Percentiles rank a stretch among this genome's conserved stretches.
phyloP scores from a whole-genome alignment of 306 rosid genomes.

The Pterocarpus santalinus region DNA sequence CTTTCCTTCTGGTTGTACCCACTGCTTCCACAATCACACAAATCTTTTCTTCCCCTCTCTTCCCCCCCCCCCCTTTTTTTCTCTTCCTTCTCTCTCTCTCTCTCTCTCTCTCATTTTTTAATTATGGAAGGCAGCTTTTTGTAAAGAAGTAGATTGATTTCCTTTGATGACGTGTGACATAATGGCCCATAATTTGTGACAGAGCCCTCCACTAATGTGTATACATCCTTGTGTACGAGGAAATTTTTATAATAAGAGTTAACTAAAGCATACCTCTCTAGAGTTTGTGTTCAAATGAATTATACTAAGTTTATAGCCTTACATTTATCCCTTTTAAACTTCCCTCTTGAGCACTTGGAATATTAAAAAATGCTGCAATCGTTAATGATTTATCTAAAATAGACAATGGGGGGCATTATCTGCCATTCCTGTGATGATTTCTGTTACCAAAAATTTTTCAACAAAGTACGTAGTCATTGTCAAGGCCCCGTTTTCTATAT shows the following conservation, averaged over 20 bases:
- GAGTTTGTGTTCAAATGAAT: not conserved
- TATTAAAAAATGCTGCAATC: not conserved
- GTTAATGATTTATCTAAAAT: not conserved
- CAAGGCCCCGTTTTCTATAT: not conserved
- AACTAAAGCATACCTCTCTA: not conserved
- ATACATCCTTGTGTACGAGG: not conserved
- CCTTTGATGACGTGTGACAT: constrained; percentile 21
- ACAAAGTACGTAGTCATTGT: constrained; percentile 8
- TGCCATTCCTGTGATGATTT: constrained; percentile 12
- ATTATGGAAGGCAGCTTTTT: constrained; percentile 12
- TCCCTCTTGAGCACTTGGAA: constrained; percentile 2
- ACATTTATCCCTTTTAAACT: constrained; percentile 7
- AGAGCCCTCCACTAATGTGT: not conserved
- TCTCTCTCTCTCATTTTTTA: not conserved
- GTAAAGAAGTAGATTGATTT: not conserved
- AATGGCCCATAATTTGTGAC: constrained; percentile 7
- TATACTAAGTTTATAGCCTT: not conserved
- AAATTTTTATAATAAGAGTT: not conserved
- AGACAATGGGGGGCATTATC: not conserved
- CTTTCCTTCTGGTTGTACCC: constrained; percentile 35
- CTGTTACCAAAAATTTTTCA: not conserved
- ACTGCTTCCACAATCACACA: not conserved
- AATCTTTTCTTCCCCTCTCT: not conserved
- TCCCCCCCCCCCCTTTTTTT: not conserved
- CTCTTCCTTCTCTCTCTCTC: no score